Conservation (phyloP, 208 protist species). For the Strigomonas oncopelti region DNA sequence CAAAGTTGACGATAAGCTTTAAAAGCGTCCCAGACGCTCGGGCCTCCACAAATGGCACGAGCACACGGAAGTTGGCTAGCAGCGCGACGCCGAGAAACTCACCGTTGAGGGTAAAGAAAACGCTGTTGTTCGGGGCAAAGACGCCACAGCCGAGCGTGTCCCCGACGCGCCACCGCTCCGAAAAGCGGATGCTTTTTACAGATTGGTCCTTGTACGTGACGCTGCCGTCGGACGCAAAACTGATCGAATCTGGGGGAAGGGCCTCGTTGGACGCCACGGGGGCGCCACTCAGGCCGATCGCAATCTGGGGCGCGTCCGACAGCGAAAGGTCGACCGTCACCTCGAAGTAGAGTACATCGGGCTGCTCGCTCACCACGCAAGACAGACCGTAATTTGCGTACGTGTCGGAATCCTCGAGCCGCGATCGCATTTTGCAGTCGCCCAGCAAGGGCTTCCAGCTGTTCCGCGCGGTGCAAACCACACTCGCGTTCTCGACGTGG, state of each 20-base stretch:
- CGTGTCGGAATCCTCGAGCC: constrained; percentile 34
- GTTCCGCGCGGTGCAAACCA: constrained; percentile 71
- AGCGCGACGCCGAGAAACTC: constrained; percentile 77
- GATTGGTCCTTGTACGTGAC: constrained; percentile 24
- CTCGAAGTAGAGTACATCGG: constrained; percentile 86
- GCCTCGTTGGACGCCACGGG: constrained; percentile 38
- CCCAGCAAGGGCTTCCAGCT: constrained; percentile 50
- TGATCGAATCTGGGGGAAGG: constrained; percentile 36
- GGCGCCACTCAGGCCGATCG: constrained; percentile 61
- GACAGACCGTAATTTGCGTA: constrained; percentile 69
- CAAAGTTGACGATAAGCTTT: constrained; percentile 88
- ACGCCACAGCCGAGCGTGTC: constrained; percentile 87
- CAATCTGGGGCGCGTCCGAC: constrained; percentile 33
- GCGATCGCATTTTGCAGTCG: not conserved
- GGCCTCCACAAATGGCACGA: constrained; percentile 69
- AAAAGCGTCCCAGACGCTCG: constrained; percentile 49
- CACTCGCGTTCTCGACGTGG: constrained; percentile 69
- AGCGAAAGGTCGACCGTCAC: constrained; percentile 67
- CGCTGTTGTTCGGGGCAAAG: constrained; percentile 60
- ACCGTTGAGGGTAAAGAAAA: constrained; percentile 88
- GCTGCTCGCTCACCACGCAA: constrained; percentile 66
- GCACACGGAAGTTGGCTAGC: constrained; percentile 36
- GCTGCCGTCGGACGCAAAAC: constrained; percentile 52
- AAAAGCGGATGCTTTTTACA: constrained; percentile 33
- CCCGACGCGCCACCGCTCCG: constrained; percentile 50